A percentile compares a stretch with the other conserved stretches of the same genome.
phyloP scores from a whole-genome alignment of 1,139 yeast genomes.

The Candida anutae region DNA sequence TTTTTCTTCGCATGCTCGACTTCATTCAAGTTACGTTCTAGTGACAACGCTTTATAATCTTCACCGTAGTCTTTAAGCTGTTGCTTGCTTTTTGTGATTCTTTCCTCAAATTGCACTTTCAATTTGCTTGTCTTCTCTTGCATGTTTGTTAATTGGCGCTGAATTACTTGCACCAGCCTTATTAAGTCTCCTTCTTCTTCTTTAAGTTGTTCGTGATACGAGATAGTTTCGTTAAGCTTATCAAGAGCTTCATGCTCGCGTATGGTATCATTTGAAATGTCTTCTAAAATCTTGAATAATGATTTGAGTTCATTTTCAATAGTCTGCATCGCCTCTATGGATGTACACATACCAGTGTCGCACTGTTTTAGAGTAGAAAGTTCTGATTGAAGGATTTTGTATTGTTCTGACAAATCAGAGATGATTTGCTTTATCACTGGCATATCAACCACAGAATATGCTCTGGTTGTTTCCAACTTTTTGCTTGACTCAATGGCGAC shows the following conservation, averaged over 20 bases:
- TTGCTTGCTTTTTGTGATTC: conserved; percentile 35
- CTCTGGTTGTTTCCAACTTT: conserved; percentile 52
- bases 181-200: conserved; percentile 40
- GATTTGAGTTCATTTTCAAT: conserved; percentile 48
- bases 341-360: conserved; percentile 43
- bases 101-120: conserved; percentile 41
- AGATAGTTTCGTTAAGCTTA: conserved; percentile 36
- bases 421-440: conserved; percentile 48
- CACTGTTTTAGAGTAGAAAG: conserved; percentile 39
- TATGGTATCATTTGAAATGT: conserved; percentile 43
- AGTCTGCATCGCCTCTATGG: conserved; percentile 54
- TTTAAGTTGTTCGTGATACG: conserved; percentile 34
- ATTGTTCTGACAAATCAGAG: conserved; percentile 44
- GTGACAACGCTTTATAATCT: conserved; percentile 40
- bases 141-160: conserved; percentile 45
- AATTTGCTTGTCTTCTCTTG: conserved; percentile 49
- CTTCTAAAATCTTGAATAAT: conserved; percentile 49
- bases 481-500: conserved; percentile 48
- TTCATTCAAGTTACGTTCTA: conserved; percentile 45
- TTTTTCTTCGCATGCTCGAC: conserved; percentile 43
- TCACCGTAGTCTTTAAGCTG: conserved; percentile 39
- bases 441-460: conserved; percentile 58
- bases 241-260: conserved; percentile 38
- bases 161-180: conserved; percentile 41
- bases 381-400: conserved; percentile 24